phyloP scores from a whole-genome alignment of 495 filamentous ascomycete genomes.

The Xylaria castorea region DNA sequence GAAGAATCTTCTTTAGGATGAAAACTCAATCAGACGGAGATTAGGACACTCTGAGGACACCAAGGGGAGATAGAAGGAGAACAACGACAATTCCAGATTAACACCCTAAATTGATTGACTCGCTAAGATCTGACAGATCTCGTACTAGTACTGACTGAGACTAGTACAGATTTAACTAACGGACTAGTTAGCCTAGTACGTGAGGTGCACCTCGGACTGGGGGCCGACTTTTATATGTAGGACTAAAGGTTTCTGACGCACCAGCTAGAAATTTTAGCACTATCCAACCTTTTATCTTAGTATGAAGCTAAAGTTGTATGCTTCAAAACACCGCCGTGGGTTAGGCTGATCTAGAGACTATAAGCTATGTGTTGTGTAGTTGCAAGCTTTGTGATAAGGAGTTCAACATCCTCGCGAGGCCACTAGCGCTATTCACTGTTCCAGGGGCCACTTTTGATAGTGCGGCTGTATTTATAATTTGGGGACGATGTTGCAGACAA shows the following conservation, averaged over 20 bases:
- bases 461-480: neutral
- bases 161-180: too few relatives aligned
- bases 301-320: neutral
- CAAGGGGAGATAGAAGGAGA: too few relatives aligned
- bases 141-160: too few relatives aligned
- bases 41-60: too few relatives aligned
- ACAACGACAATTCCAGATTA: too few relatives aligned
- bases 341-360: neutral
- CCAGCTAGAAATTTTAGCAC: neutral
- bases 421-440: neutral
- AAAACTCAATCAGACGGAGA: too few relatives aligned
- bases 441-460: too few relatives aligned
- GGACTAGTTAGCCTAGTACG: too few relatives aligned
- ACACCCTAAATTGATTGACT: too few relatives aligned
- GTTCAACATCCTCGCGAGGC: neutral
- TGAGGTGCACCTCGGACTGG: too few relatives aligned
- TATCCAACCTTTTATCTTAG: neutral
- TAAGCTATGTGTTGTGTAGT: neutral
- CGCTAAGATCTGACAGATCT: too few relatives aligned
- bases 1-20: too few relatives aligned
- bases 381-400: neutral
- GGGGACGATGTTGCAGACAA: neutral
- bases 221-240: neutral
- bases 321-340: neutral
- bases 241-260: neutral